Evolutionary conservation across 2,329 filamentous ascomycete species (phyloP), one percentile per base, ranked within the genome.

Genomic region (Trichoderma lentiforme): DNA sequence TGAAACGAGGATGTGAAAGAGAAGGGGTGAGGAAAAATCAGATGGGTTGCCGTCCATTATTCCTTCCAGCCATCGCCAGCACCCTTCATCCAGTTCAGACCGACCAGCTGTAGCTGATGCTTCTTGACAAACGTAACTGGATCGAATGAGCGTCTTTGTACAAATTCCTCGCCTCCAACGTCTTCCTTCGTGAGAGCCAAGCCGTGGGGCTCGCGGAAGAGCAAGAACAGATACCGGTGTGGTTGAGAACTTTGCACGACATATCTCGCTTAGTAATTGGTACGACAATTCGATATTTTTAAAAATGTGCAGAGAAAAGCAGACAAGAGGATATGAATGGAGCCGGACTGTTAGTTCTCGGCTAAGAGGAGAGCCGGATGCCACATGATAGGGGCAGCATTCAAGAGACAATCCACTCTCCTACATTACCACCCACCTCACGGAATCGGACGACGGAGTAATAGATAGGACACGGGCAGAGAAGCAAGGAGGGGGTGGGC

Each of bases 151-250:
- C 83, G 80, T 64, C 84, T 77, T 71, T 85, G 80, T 8, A 82
- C 80, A 66, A 85, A 85, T 72, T 85, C 84, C 70, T 86, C 84
- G 0, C 83, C 84, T 2, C 83, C 83, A 12, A 84, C 82, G n/a
- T 85, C 82, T 3, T 81, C 81, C 65, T 84, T 83, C 14, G 74
- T 73, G 3, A 85, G 74, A 1, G 75, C 73, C 6, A 83, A 74
- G 5, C 75, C 77, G 3, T 75, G 70, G 0, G 83, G 82, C 73
- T 85, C 83, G 4, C 82, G 77, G 74, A 82, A 85, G 14, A 86
- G 77, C 1, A 86, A 77, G 73, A 86, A 84, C 4, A 85, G 74
- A 73, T 86, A 85, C 9, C 84, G 79, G 65, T 86, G 84, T n/a
- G 84, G 84, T 73, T 82, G 81, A 1, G 84, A 85, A n/a, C 84